phyloP scores from a whole-genome alignment of 2,329 filamentous ascomycete genomes.

The Monosporascus sp. region DNA sequence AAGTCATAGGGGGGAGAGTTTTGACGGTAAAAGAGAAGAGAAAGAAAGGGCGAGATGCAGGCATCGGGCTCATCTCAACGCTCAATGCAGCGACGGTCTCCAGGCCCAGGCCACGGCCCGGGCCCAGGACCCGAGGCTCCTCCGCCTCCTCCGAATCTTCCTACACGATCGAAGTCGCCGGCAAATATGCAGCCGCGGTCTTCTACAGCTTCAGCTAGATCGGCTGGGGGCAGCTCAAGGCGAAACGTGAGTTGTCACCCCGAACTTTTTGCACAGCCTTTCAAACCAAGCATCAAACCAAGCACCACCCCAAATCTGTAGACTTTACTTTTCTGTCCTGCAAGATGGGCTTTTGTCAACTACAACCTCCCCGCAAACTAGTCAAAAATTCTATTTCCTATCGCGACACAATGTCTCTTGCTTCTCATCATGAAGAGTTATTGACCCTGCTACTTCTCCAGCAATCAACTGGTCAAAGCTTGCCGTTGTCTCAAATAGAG shows the following conservation, averaged over 20 bases:
- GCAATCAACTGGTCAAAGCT: constrained; percentile 60
- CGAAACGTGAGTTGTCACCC: constrained; percentile 50
- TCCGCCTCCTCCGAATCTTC: constrained; percentile 39
- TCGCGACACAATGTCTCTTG: neutral
- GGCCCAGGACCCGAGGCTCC: neutral
- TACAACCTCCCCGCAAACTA: too few species aligned
- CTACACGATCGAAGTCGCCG: constrained; percentile 56
- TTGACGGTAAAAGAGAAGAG: constrained; percentile 9
- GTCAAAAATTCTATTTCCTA: neutral
- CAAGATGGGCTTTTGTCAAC: too few species aligned
- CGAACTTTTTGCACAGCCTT: constrained; percentile 10
- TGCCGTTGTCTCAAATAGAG: constrained; percentile 88
- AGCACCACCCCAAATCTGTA: neutral
- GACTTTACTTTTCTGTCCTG: too few species aligned
- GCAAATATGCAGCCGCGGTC: constrained; percentile 54
- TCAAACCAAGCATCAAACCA: constrained; percentile 1
- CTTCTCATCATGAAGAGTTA: constrained; percentile 2
- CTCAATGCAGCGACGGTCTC: constrained; percentile 56
- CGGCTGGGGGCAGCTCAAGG: constrained; percentile 45
- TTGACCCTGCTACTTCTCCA: constrained; percentile 14
- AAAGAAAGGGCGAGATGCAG: constrained; percentile 39
- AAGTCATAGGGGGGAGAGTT: neutral
- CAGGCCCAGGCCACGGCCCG: constrained; percentile 54
- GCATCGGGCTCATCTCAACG: constrained; percentile 46
- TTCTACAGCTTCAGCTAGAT: constrained; percentile 62